Evolutionary conservation across 495 filamentous ascomycete species (phyloP).

Genomic region (Penicillium steckii): DNA sequence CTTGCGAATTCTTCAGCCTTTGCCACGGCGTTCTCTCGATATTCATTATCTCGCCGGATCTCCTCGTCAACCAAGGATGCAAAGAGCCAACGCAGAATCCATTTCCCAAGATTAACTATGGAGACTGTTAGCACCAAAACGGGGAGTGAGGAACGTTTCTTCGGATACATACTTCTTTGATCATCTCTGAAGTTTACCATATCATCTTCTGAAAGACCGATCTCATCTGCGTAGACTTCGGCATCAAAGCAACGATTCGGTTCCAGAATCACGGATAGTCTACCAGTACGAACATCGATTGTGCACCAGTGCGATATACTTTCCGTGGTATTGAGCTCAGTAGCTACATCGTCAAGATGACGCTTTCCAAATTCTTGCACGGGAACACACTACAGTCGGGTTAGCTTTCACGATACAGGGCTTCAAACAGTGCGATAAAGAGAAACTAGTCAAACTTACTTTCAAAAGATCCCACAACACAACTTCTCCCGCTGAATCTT

Average conservation of each 20-base stretch:
- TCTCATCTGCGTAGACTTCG: conserved; percentile 93
- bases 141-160: neutral
- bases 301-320: conserved; percentile 93
- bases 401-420: neutral
- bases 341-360: conserved; percentile 87
- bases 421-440: neutral
- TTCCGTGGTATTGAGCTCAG: conserved; percentile 82
- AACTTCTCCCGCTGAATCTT: conserved; percentile 96
- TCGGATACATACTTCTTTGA: conserved; percentile 73
- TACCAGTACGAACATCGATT: conserved; percentile 89
- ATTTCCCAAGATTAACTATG: conserved; percentile 92
- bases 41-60: conserved; percentile 72
- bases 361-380: conserved; percentile 87
- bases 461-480: conserved; percentile 90
- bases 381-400: conserved; percentile 65
- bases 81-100: conserved; percentile 93
- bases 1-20: conserved; percentile 56
- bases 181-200: conserved; percentile 82
- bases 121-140: conserved; percentile 13
- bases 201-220: conserved; percentile 58
- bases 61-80: conserved; percentile 86
- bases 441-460: conserved; percentile 44
- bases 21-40: conserved; percentile 64
- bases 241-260: conserved; percentile 97
- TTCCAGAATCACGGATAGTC: conserved; percentile 85